Percentiles rank a stretch among this genome's conserved stretches.
Evolutionary conservation across 495 filamentous ascomycete genomes (phyloP).

Genomic region (Penicillium canescens): DNA sequence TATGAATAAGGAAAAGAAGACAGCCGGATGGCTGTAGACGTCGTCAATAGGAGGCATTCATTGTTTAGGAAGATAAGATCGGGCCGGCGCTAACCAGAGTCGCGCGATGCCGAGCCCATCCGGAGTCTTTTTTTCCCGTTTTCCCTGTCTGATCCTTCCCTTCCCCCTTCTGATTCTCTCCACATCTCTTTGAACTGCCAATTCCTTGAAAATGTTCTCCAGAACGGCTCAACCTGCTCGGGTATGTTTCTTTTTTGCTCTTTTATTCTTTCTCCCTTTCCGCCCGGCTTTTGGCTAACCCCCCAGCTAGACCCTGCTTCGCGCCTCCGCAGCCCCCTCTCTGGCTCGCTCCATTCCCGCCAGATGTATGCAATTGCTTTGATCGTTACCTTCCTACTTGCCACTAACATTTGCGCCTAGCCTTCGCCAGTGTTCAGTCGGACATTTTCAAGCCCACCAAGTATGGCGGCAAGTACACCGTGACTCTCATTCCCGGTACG

Average conservation of each 20-base stretch:
- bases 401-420: constrained; percentile 31
- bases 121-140: constrained; percentile 43
- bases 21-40: constrained; percentile 15
- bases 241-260: constrained; percentile 13
- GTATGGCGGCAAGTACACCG: constrained; percentile 98
- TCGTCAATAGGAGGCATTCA: constrained; percentile 1
- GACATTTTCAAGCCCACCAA: constrained; percentile 99
- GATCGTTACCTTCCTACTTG: not conserved
- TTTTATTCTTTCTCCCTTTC: constrained; percentile 10
- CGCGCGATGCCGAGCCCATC: constrained; percentile 43
- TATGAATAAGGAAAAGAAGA: constrained; percentile 13
- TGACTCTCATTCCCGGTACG: constrained; percentile 91
- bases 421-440: constrained; percentile 73
- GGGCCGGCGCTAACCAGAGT: constrained; percentile 29
- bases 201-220: constrained; percentile 25
- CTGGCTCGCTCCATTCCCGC: constrained; percentile 38
- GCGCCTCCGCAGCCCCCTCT: constrained; percentile 36
- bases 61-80: constrained; percentile 39
- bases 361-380: constrained; percentile 40
- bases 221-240: constrained; percentile 31
- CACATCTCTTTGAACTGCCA: constrained; percentile 2
- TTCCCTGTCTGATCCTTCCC: constrained; percentile 21
- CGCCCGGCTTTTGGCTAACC: constrained; percentile 14
- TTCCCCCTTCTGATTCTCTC: constrained; percentile 13
- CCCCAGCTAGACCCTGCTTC: constrained; percentile 37